Evolutionary conservation across 768 basidiomycete species (phyloP).

Genomic region (Leccinum olivaceopallidum): DNA sequence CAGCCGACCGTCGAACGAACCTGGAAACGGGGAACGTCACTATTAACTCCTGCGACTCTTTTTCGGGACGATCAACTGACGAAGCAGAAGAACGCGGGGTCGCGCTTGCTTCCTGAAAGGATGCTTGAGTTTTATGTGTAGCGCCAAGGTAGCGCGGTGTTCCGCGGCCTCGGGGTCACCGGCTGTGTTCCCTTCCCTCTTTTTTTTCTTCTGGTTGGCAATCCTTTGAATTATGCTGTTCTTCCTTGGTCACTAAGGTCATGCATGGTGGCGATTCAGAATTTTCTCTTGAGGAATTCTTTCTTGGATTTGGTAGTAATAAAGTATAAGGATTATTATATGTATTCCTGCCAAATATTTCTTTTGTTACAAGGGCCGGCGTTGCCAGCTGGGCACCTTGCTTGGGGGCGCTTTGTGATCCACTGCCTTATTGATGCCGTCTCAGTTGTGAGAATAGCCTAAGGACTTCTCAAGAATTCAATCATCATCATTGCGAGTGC

Average conservation of each 20-base stretch:
- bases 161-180: constrained; percentile 48
- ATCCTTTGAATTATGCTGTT: background rate
- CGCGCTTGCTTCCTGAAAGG: constrained; percentile 49
- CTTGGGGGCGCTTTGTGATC: too few relatives aligned
- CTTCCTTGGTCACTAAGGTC: background rate
- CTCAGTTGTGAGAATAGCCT: too few relatives aligned
- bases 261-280: background rate
- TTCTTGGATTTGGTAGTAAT: background rate
- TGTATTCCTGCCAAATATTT: too few relatives aligned
- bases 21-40: constrained; percentile 53
- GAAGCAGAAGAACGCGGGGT: constrained; percentile 40
- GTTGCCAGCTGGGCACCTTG: too few relatives aligned
- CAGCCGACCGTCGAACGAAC: constrained; percentile 40
- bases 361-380: too few relatives aligned
- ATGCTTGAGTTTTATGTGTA: constrained; percentile 41
- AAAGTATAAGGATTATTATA: background rate
- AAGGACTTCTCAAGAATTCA: too few relatives aligned
- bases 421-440: too few relatives aligned
- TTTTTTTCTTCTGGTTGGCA: background rate
- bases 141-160: constrained; percentile 63
- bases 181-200: constrained; percentile 40
- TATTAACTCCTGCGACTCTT: constrained; percentile 42
- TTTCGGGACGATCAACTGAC: constrained; percentile 31
- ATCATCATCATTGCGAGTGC: too few relatives aligned
- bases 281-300: background rate